phyloP scores from a whole-genome alignment of 352 stramenopile genomes.

The Phytopythium vexans region DNA sequence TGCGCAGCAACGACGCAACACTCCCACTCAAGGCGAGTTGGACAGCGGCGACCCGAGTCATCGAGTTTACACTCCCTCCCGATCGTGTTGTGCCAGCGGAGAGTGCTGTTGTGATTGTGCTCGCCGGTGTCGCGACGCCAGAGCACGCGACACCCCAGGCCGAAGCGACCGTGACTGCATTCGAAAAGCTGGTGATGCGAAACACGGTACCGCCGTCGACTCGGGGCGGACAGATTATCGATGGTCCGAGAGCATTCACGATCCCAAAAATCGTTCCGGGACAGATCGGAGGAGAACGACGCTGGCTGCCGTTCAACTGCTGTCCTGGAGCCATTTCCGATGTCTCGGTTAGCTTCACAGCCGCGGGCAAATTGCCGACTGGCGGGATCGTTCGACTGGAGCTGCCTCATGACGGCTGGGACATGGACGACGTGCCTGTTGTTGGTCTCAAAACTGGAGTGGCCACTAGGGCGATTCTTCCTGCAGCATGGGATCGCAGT shows the following conservation, averaged over 20 bases:
- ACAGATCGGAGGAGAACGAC: conserved; percentile 27
- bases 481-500: conserved; percentile 34
- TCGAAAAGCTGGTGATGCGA: conserved; percentile 56
- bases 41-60: conserved; percentile 18
- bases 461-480: conserved; percentile 26
- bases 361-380: conserved; percentile 30
- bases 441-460: conserved; percentile 34
- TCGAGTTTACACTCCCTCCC: conserved; percentile 53
- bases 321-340: conserved; percentile 42
- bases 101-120: conserved; percentile 33
- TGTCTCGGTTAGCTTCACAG: conserved; percentile 49
- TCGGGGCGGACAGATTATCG: conserved; percentile 60
- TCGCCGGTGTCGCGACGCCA: conserved; percentile 57
- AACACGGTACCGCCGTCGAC: conserved; percentile 48
- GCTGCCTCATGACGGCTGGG: conserved; percentile 48
- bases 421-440: conserved; percentile 44
- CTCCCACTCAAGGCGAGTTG: conserved; percentile 34
- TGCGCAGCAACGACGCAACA: conserved; percentile 18
- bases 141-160: conserved; percentile 42
- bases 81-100: conserved; percentile 35
- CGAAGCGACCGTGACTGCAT: conserved; percentile 52
- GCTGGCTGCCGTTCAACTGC: conserved; percentile 64
- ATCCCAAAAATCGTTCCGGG: conserved; percentile 55
- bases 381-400: conserved; percentile 50
- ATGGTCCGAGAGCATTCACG: conserved; percentile 41